These are phyloP conservation scores for Komagataella kurtzmanii DNA, from an alignment of 805 yeast genomes.

Conservation along the genomic window DNA sequence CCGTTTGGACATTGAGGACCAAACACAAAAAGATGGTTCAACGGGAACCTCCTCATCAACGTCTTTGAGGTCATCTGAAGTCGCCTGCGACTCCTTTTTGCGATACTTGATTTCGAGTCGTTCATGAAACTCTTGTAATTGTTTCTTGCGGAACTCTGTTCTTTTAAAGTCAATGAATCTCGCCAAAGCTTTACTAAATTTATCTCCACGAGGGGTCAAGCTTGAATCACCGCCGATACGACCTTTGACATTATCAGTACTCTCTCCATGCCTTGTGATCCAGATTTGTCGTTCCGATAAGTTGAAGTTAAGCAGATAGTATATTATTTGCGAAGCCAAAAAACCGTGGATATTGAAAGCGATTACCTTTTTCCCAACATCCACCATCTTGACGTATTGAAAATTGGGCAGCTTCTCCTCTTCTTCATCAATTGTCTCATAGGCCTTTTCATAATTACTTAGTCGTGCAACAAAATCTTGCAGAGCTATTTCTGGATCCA, in stretches of 20 bases:
- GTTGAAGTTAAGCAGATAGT: constrained; percentile 80
- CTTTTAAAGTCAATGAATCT: constrained; percentile 64
- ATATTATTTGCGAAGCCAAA: constrained; percentile 85
- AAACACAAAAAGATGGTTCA: constrained; percentile 75
- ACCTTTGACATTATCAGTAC: constrained; percentile 73
- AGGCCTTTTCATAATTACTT: constrained; percentile 74
- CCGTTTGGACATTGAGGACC: constrained; percentile 82
- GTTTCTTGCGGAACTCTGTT: constrained; percentile 49
- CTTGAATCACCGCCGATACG: constrained; percentile 85
- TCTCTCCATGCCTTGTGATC: constrained; percentile 93
- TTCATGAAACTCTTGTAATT: constrained; percentile 38
- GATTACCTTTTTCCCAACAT: constrained; percentile 89
- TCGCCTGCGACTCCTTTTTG: constrained; percentile 11
- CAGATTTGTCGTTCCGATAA: constrained; percentile 82
- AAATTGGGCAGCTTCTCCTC: constrained; percentile 49
- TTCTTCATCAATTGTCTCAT: constrained; percentile 76
- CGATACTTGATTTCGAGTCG: constrained; percentile 26
- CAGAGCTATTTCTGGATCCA: constrained; percentile 73
- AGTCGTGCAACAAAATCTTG: constrained; percentile 74
- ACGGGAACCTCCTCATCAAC: constrained; percentile 21
- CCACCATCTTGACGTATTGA: constrained; percentile 90
- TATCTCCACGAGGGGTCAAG: constrained; percentile 66
- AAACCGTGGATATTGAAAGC: constrained; percentile 82
- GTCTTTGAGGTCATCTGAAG: background rate
- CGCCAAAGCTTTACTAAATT: constrained; percentile 60